Conservation (phyloP, 106 monocot species). For the Cymbidium sinense region DNA sequence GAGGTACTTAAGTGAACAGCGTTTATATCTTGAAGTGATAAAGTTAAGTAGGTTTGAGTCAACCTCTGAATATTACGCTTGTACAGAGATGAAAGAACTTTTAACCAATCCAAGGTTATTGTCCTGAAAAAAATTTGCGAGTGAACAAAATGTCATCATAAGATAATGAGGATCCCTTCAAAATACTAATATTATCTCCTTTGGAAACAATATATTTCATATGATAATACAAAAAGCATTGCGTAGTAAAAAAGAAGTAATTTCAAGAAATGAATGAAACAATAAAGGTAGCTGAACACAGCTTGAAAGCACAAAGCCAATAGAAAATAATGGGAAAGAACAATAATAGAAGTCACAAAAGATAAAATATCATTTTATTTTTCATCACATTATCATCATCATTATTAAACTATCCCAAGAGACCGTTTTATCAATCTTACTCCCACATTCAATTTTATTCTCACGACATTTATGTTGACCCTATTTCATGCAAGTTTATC, state of each 20-base stretch:
- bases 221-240: not conserved
- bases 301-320: no score
- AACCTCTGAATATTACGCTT: slow-evolving; percentile 95
- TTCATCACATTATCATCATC: no score
- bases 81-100: slow-evolving; percentile 85
- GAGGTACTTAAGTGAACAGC: slow-evolving; percentile 66
- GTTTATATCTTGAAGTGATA: slow-evolving; percentile 95
- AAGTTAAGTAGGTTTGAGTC: slow-evolving; percentile 87
- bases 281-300: not conserved
- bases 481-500: no score
- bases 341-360: no score
- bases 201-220: not conserved
- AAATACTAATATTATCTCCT: not conserved
- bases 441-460: no score
- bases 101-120: slow-evolving; percentile 90
- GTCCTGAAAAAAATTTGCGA: slow-evolving; percentile 53
- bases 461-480: no score
- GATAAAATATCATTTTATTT: no score
- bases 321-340: no score
- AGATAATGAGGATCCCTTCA: not conserved
- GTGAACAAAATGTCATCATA: slow-evolving; percentile 8
- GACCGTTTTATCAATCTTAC: no score
- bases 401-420: no score
- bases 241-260: not conserved
- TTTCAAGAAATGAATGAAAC: not conserved